These are phyloP conservation scores for Serendipita indica DNA, from an alignment of 768 basidiomycete species.

Conservation along the genomic window DNA sequence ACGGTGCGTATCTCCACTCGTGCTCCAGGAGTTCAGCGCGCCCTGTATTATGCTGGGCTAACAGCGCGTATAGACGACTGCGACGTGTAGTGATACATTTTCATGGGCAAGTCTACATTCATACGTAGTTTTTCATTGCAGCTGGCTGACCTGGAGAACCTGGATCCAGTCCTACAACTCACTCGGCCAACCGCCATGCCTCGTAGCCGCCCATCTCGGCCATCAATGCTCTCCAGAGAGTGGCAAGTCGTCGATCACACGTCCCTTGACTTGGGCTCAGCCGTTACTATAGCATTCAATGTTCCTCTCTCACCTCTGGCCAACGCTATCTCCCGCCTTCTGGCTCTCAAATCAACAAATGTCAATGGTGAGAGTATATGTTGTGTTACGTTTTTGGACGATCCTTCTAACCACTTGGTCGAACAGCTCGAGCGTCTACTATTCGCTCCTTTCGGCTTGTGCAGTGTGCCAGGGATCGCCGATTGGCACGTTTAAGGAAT, in stretches of 20 bases:
- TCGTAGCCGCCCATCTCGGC: neutral
- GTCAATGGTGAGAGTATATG: conserved; percentile 1
- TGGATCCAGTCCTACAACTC: neutral
- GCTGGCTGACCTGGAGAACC: neutral
- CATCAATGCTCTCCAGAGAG: conserved; percentile 2
- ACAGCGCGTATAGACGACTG: neutral
- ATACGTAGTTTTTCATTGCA: no score
- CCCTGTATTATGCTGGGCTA: no score
- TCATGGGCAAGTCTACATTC: neutral
- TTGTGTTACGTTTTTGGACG: neutral
- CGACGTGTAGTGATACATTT: neutral
- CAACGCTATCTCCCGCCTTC: conserved; percentile 2
- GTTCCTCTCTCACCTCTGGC: neutral
- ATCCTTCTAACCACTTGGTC: neutral
- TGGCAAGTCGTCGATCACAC: neutral
- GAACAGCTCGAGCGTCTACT: conserved; percentile 3
- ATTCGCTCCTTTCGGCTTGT: neutral
- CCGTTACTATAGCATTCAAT: neutral
- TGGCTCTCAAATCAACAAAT: neutral
- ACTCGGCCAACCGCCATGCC: neutral
- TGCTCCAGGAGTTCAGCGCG: no score
- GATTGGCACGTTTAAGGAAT: neutral
- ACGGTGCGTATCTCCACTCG: no score
- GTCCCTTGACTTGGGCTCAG: neutral
- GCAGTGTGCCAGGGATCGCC: neutral